These are phyloP conservation scores for Solanum neorickii DNA, from an alignment of 257 asterid genomes.

Conservation along the genomic window DNA sequence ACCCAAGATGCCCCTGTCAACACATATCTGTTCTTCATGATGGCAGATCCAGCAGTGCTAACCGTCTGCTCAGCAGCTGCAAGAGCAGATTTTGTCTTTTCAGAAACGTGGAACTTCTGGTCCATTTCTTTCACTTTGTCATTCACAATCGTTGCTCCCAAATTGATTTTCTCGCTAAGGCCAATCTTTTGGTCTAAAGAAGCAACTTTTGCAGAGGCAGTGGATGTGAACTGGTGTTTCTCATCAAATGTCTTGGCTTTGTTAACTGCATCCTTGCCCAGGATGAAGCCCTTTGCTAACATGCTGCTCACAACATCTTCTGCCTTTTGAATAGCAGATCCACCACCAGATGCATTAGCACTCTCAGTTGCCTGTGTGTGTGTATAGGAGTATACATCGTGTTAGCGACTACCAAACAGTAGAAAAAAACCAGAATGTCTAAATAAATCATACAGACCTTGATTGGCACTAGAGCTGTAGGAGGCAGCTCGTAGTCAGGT, in stretches of 20 bases:
- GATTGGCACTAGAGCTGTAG: conserved; percentile 17
- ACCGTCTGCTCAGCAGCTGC: conserved; percentile 58
- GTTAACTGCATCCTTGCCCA: conserved; percentile 53
- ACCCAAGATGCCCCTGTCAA: conserved; percentile 59
- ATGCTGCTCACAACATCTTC: conserved; percentile 57
- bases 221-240: conserved; percentile 46
- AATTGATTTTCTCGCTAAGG: conserved; percentile 40
- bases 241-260: conserved; percentile 59
- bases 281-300: conserved; percentile 57
- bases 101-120: conserved; percentile 53
- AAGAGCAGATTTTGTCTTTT: conserved; percentile 47
- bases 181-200: conserved; percentile 55
- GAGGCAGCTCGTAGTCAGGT: conserved; percentile 35
- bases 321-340: conserved; percentile 43
- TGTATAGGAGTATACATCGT: neutral
- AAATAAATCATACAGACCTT: conserved; percentile 11
- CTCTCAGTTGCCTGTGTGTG: conserved; percentile 28
- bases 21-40: conserved; percentile 52
- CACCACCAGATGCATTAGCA: conserved; percentile 11
- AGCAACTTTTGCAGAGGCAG: conserved; percentile 55
- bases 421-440: neutral
- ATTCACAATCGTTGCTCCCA: conserved; percentile 44
- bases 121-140: conserved; percentile 58
- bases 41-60: conserved; percentile 44
- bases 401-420: neutral